Conservation (phyloP, 345 rosid genomes). For the Iberis pinnata region DNA sequence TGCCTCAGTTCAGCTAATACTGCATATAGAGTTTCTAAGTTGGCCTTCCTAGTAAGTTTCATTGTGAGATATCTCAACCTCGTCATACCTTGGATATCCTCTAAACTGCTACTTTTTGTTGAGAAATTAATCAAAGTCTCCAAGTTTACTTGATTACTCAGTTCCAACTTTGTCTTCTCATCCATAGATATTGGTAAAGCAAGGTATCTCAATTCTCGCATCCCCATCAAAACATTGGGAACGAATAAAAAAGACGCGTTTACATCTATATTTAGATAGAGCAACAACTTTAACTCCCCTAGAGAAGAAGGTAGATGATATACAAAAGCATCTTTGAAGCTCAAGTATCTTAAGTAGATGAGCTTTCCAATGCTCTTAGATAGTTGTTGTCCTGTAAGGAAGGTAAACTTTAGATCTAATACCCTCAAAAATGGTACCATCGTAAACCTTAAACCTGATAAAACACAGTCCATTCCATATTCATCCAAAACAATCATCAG, state of each 20-base stretch:
- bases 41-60: neutral
- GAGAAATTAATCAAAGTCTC: neutral
- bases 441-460: neutral
- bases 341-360: neutral
- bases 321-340: fast-evolving
- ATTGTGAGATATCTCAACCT: neutral
- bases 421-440: neutral
- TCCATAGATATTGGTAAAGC: neutral
- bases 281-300: neutral
- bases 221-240: neutral
- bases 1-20: no score
- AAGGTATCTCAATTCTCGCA: neutral
- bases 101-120: neutral
- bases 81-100: neutral
- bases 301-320: neutral
- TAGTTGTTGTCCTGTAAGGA: neutral
- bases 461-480: neutral
- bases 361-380: neutral
- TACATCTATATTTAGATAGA: neutral
- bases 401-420: no score
- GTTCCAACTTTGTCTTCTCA: neutral
- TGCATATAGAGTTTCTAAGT: no score
- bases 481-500: neutral
- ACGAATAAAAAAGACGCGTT: neutral
- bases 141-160: neutral